A percentile compares a stretch with the other conserved stretches of the same genome.
Evolutionary conservation across 2,329 filamentous ascomycete species (phyloP).

Genomic region (Penicillium glabrum): DNA sequence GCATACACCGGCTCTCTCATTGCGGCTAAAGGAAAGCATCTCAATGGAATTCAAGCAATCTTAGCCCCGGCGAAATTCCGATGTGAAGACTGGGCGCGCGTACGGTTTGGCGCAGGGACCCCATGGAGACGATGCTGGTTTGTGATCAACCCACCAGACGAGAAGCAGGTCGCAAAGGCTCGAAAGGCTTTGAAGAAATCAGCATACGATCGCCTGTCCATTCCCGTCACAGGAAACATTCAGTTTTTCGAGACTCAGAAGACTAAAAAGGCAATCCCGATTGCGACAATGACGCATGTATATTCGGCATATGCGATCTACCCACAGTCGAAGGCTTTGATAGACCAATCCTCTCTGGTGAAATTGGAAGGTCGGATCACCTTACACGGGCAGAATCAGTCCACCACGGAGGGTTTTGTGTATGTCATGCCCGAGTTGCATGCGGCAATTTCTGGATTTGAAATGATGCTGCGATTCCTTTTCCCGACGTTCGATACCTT

Average conservation of each 20-base stretch:
- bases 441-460: constrained; percentile 89
- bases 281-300: constrained; percentile 86
- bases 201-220: constrained; percentile 73
- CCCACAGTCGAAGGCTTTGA: constrained; percentile 87
- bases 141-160: constrained; percentile 86
- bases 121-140: constrained; percentile 98
- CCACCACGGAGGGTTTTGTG: constrained; percentile 85
- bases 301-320: constrained; percentile 95
- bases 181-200: constrained; percentile 79
- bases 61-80: constrained; percentile 77
- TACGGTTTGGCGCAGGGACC: constrained; percentile 91
- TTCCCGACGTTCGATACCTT: constrained; percentile 96
- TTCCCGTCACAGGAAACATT: constrained; percentile 78
- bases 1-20: constrained; percentile 95
- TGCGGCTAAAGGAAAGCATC: constrained; percentile 82
- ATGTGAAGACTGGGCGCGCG: constrained; percentile 89
- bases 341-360: constrained; percentile 89
- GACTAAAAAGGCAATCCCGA: constrained; percentile 85
- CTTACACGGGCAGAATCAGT: constrained; percentile 59
- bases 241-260: constrained; percentile 95
- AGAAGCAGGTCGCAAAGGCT: constrained; percentile 83
- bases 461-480: constrained; percentile 89
- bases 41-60: constrained; percentile 89
- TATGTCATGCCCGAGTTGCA: constrained; percentile 97
- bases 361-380: constrained; percentile 92